Percentiles rank a stretch among this genome's conserved stretches.
These are phyloP conservation scores for Clitopilus passeckerianus DNA, from an alignment of 768 basidiomycete species.

Conservation along the genomic window DNA sequence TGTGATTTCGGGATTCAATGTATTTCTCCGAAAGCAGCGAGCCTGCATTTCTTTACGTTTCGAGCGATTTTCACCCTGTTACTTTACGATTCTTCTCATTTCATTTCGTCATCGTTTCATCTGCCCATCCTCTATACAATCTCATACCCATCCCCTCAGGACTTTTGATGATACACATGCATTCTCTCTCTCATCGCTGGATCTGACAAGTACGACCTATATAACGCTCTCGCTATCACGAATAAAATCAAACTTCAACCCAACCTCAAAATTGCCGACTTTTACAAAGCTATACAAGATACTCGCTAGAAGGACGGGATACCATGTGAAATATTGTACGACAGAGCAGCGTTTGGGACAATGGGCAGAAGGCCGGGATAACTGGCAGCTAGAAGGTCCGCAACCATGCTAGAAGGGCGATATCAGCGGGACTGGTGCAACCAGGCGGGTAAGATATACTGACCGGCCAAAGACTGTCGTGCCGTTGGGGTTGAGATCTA, in stretches of 20 bases:
- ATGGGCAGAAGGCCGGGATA: conserved; percentile 31
- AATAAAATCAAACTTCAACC: background rate
- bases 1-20: background rate
- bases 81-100: background rate
- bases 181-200: background rate
- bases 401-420: conserved; percentile 25
- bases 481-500: conserved; percentile 32
- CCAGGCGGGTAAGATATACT: background rate
- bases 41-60: background rate
- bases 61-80: background rate
- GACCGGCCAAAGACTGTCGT: conserved; percentile 37
- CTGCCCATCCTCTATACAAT: background rate
- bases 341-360: conserved; percentile 26
- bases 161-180: background rate
- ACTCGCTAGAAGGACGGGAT: conserved; percentile 30
- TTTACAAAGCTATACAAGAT: background rate
- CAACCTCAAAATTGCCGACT: background rate
- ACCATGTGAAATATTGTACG: conserved; percentile 32
- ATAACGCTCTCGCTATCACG: background rate
- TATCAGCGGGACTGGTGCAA: background rate
- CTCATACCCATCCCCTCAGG: background rate
- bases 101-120: background rate
- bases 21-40: background rate
- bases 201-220: background rate
- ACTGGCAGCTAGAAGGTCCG: conserved; percentile 28